phyloP scores from a whole-genome alignment of 148 eudicot species.

The Nepenthes gracilis region DNA sequence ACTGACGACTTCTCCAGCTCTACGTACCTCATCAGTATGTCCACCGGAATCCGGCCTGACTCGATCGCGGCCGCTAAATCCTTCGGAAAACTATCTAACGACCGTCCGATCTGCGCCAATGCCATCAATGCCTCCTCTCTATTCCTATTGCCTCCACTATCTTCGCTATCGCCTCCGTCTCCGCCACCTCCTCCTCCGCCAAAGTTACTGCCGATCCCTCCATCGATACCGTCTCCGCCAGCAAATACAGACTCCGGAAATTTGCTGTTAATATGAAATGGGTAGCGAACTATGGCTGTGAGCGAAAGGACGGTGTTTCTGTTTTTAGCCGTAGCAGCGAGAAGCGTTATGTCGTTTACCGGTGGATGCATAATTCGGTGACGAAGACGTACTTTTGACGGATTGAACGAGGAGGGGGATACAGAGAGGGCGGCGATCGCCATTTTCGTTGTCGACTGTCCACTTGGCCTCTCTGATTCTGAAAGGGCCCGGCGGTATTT shows the following conservation, averaged over 20 bases:
- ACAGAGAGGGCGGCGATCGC: constrained; percentile 13
- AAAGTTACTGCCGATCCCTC: constrained; percentile 10
- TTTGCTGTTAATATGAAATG: neutral
- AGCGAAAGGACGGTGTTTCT: constrained; percentile 1
- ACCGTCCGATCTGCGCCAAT: constrained; percentile 45
- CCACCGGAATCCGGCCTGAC: constrained; percentile 50
- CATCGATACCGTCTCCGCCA: constrained; percentile 8
- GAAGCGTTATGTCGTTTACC: neutral
- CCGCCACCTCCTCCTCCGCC: constrained; percentile 27
- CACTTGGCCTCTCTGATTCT: neutral
- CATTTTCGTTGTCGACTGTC: constrained; percentile 2
- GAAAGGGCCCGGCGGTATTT: neutral
- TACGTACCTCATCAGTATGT: constrained; percentile 43
- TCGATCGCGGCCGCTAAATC: constrained; percentile 65
- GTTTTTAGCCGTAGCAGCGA: constrained; percentile 5
- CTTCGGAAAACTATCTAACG: constrained; percentile 67
- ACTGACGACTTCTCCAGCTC: constrained; percentile 53
- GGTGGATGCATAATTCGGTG: neutral
- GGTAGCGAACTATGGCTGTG: neutral
- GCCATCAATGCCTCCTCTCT: constrained; percentile 53
- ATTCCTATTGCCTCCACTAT: constrained; percentile 8
- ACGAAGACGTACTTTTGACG: constrained; percentile 10
- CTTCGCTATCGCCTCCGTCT: constrained; percentile 8
- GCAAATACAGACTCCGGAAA: constrained; percentile 8
- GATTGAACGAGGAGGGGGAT: constrained; percentile 8